Conservation (phyloP, 2,329 filamentous ascomycete genomes). For the Pseudogymnoascus sp. region DNA sequence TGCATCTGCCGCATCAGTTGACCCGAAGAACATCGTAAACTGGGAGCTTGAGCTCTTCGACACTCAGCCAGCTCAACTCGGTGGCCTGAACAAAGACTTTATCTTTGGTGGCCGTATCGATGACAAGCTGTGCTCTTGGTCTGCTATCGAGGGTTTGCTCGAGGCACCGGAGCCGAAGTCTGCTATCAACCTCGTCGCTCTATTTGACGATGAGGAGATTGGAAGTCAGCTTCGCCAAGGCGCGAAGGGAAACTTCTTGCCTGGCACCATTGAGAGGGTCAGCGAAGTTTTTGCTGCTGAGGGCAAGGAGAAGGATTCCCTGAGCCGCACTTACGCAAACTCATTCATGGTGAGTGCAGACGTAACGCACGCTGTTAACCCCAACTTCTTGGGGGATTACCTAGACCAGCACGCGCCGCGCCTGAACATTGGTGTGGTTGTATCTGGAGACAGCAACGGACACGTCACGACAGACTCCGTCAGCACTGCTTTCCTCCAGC, state of each 20-base stretch:
- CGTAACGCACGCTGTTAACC: slow-evolving; percentile 89
- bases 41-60: slow-evolving; percentile 98
- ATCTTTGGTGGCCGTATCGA: slow-evolving; percentile 94
- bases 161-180: slow-evolving; percentile 47
- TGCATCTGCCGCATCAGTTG: slow-evolving; percentile 67
- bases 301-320: slow-evolving; percentile 21
- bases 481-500: slow-evolving; percentile 70
- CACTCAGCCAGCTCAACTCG: slow-evolving; percentile 72
- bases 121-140: slow-evolving; percentile 95
- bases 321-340: slow-evolving; percentile 80
- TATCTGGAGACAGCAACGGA: slow-evolving; percentile 78
- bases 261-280: slow-evolving; percentile 70
- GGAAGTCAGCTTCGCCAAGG: slow-evolving; percentile 86
- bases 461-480: slow-evolving; percentile 94
- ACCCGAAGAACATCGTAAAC: slow-evolving; percentile 72
- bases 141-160: slow-evolving; percentile 76
- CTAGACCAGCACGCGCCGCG: slow-evolving; percentile 78
- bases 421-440: slow-evolving; percentile 77
- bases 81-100: slow-evolving; percentile 83
- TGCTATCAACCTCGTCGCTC: slow-evolving; percentile 82
- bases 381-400: slow-evolving; percentile 82
- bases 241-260: slow-evolving; percentile 81
- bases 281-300: slow-evolving; percentile 56
- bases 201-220: slow-evolving; percentile 97
- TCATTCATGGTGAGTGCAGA: slow-evolving; percentile 90